phyloP scores from a whole-genome alignment of 2,329 filamentous ascomycete genomes.

The Trichoderma gracile region DNA sequence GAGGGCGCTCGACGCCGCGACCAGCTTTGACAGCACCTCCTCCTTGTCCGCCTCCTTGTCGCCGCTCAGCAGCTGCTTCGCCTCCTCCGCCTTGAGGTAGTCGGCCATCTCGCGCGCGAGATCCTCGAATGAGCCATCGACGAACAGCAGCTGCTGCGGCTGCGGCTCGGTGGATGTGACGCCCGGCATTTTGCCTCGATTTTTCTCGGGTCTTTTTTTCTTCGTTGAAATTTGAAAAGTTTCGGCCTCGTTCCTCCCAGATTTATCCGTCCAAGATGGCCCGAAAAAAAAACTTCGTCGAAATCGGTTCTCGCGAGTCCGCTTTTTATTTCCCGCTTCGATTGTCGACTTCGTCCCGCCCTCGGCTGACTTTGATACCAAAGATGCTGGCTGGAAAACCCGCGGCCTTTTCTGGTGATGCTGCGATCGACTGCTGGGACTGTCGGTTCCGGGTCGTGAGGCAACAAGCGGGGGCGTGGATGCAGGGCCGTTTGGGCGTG shows the following conservation, averaged over 20 bases:
- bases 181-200: conserved; percentile 32
- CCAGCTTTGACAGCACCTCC: conserved; percentile 85
- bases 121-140: conserved; percentile 94
- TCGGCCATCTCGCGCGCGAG: conserved; percentile 92
- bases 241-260: conserved; percentile 16
- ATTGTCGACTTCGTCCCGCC: not conserved
- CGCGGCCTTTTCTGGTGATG: conserved; percentile 4
- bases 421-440: conserved; percentile 26
- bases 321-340: conserved; percentile 5
- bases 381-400: not conserved
- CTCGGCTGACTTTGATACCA: not conserved
- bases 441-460: conserved; percentile 31
- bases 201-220: not conserved
- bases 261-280: conserved; percentile 14
- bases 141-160: conserved; percentile 66
- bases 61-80: conserved; percentile 71
- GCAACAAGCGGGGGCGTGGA: conserved; percentile 24
- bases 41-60: conserved; percentile 70
- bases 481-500: conserved; percentile 28
- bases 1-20: conserved; percentile 73
- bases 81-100: conserved; percentile 83
- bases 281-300: not conserved
- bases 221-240: not conserved
- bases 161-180: conserved; percentile 48
- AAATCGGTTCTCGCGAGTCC: conserved; percentile 26